A percentile compares a stretch with the other conserved stretches of the same genome.
Conservation (phyloP, 2,329 filamentous ascomycete species). For the Penicillium polonicum region DNA sequence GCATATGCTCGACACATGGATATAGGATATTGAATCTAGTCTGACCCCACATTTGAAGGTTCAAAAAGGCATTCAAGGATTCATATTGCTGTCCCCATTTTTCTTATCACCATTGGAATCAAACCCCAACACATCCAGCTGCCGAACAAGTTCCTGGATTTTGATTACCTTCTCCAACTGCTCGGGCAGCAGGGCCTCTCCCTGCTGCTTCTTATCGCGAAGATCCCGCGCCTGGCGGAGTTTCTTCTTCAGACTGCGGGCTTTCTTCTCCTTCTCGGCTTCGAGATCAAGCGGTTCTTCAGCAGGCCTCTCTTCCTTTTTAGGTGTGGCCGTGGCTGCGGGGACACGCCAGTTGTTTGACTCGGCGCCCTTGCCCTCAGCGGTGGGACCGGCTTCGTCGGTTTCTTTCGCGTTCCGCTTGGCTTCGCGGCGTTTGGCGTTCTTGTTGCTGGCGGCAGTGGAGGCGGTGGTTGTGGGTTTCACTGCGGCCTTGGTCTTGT, state of each 20-base stretch:
- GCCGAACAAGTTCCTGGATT: conserved; percentile 88
- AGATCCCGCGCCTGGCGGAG: conserved; percentile 89
- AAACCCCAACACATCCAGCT: conserved; percentile 81
- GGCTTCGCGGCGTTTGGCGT: conserved; percentile 74
- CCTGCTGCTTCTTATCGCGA: conserved; percentile 84
- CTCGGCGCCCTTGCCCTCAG: conserved; percentile 27
- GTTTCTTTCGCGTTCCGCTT: conserved; percentile 62
- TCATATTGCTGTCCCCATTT: conserved; percentile 23
- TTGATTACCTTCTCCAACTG: conserved; percentile 98
- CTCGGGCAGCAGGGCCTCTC: conserved; percentile 80
- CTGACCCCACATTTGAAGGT: neutral
- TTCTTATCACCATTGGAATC: conserved; percentile 72
- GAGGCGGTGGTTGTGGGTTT: neutral
- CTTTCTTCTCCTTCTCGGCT: conserved; percentile 86
- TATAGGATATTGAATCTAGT: neutral
- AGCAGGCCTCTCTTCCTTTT: conserved; percentile 29
- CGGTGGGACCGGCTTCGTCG: conserved; percentile 46
- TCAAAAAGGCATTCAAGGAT: conserved; percentile 7
- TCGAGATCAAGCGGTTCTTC: conserved; percentile 60
- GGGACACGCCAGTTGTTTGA: conserved; percentile 35
- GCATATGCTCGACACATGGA: neutral
- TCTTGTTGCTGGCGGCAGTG: conserved; percentile 70
- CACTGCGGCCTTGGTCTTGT: conserved; percentile 44
- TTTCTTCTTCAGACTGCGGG: conserved; percentile 88
- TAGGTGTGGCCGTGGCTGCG: conserved; percentile 15